Conservation (phyloP, 2,329 filamentous ascomycete genomes). For the Pyrenophora tritici-repentis region DNA sequence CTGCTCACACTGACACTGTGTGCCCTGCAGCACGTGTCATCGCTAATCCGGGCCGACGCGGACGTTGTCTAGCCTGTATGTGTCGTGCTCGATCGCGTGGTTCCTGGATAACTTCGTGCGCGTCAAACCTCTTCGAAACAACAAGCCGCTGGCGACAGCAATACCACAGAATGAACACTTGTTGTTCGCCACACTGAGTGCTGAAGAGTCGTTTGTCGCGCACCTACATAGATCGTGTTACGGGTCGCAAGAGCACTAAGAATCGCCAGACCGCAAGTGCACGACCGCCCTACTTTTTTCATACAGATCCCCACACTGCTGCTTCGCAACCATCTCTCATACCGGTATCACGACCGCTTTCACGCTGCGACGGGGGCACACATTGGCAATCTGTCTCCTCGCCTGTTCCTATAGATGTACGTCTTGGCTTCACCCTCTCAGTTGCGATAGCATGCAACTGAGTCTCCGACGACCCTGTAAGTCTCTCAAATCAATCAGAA, state of each 20-base stretch:
- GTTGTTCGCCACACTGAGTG: not conserved
- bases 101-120: not conserved
- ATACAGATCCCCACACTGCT: not conserved
- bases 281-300: constrained; percentile 3
- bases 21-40: not conserved
- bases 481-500: not conserved
- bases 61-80: not conserved
- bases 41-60: not conserved
- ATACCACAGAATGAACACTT: not conserved
- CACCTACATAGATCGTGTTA: not conserved
- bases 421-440: not conserved
- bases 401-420: constrained; percentile 2
- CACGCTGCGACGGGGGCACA: too few relatives aligned
- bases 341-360: too few relatives aligned
- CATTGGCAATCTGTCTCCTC: not conserved
- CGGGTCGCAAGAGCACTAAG: not conserved
- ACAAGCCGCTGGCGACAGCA: not conserved
- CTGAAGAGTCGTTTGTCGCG: not conserved
- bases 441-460: constrained; percentile 18
- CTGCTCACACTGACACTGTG: not conserved
- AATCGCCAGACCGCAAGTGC: not conserved
- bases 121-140: constrained; percentile 7
- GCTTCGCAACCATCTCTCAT: not conserved
- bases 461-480: constrained; percentile 5
- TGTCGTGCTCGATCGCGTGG: constrained; percentile 1